A percentile compares a stretch with the other conserved stretches of the same genome.
phyloP scores from a whole-genome alignment of 2,329 filamentous ascomycete species.

The Fusarium sp. region DNA sequence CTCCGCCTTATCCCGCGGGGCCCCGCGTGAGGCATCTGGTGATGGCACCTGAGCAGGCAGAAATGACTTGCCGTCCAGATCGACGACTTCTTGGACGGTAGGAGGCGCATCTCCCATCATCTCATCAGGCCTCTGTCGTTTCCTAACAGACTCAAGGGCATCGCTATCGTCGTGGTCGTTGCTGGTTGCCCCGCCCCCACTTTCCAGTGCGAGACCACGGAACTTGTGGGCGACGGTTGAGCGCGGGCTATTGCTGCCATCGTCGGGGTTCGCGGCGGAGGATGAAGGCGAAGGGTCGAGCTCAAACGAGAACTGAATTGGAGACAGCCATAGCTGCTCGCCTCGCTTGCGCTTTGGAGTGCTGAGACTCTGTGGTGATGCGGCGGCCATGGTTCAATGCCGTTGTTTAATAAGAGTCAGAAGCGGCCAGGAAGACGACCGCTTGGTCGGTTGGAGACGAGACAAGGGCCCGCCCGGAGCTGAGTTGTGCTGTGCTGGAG shows the following conservation, averaged over 20 bases:
- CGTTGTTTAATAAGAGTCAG: slow-evolving; percentile 8
- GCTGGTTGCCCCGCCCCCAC: slow-evolving; percentile 58
- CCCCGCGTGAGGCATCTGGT: neutral
- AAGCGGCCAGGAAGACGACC: slow-evolving; percentile 11
- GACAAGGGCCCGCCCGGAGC: slow-evolving; percentile 3
- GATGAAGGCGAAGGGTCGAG: slow-evolving; percentile 53
- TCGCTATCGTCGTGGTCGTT: slow-evolving; percentile 44
- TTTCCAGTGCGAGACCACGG: slow-evolving; percentile 60
- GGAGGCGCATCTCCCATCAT: slow-evolving; percentile 45
- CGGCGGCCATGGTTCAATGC: slow-evolving; percentile 39
- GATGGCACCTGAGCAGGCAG: slow-evolving; percentile 4
- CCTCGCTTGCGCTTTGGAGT: slow-evolving; percentile 62
- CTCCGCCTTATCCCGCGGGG: neutral
- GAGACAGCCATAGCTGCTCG: slow-evolving; percentile 49
- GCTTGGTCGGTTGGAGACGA: slow-evolving; percentile 1
- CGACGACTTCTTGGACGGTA: slow-evolving; percentile 11
- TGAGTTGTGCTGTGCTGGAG: neutral
- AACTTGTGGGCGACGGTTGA: slow-evolving; percentile 65
- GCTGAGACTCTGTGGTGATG: slow-evolving; percentile 46
- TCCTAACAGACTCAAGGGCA: slow-evolving; percentile 48
- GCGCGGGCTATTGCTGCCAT: slow-evolving; percentile 65
- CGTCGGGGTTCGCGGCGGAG: slow-evolving; percentile 50
- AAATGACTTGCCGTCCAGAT: slow-evolving; percentile 19
- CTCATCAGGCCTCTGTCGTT: slow-evolving; percentile 52
- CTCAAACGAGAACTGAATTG: slow-evolving; percentile 62